Percentiles rank a stretch among this genome's conserved stretches.
These are phyloP conservation scores for Globisporangium nagaii DNA, from an alignment of 352 stramenopile genomes.

Conservation along the genomic window DNA sequence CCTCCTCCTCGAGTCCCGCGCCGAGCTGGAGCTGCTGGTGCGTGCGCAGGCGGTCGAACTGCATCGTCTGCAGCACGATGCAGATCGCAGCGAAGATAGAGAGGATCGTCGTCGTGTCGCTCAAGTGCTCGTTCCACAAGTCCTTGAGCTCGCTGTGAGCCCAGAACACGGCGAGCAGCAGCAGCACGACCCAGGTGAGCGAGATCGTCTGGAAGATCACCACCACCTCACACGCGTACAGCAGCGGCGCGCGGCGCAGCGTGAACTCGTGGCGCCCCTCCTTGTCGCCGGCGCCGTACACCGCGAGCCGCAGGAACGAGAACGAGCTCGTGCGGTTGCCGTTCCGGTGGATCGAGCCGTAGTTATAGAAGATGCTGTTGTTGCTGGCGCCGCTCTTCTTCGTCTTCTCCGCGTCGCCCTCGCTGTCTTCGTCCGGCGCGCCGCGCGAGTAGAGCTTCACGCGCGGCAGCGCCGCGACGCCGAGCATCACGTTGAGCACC, in stretches of 20 bases:
- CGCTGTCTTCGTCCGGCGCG: not conserved
- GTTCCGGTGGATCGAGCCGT: constrained; percentile 16
- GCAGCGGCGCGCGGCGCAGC: constrained; percentile 43
- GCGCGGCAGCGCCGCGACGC: constrained; percentile 41
- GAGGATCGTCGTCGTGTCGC: constrained; percentile 13
- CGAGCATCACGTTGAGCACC: constrained; percentile 49
- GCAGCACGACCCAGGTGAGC: constrained; percentile 39
- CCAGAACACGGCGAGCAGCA: constrained; percentile 42
- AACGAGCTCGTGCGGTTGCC: constrained; percentile 34
- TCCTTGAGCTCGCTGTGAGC: constrained; percentile 38
- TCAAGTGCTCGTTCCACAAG: constrained; percentile 25
- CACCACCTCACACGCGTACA: constrained; percentile 63
- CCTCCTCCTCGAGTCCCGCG: constrained; percentile 40
- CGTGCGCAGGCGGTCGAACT: constrained; percentile 57
- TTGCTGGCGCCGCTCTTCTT: not conserved
- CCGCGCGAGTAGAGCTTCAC: constrained; percentile 31
- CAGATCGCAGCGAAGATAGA: constrained; percentile 29
- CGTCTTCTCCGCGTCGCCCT: not conserved
- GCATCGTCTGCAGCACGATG: constrained; percentile 49
- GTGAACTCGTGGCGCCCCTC: constrained; percentile 25
- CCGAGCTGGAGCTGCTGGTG: constrained; percentile 67
- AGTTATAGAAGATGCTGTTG: constrained; percentile 11
- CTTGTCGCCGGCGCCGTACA: constrained; percentile 27
- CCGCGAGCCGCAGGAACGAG: constrained; percentile 44
- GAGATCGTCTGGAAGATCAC: constrained; percentile 54